Evolutionary conservation across 768 basidiomycete species (phyloP).

Genomic region (Sistotremastrum suecicum): DNA sequence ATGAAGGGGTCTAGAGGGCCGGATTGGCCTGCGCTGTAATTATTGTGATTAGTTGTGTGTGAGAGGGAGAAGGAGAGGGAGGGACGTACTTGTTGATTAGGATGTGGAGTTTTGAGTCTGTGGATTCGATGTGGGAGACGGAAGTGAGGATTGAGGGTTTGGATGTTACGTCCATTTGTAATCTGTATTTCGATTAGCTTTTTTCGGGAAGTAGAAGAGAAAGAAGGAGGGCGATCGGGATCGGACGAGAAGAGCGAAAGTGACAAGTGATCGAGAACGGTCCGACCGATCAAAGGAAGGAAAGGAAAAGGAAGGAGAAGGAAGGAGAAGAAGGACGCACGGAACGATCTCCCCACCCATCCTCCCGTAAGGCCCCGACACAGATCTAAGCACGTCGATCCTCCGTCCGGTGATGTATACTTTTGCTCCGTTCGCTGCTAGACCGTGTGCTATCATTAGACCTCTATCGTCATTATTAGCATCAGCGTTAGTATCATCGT

Average conservation of each 20-base stretch:
- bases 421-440: constrained; percentile 65
- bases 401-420: constrained; percentile 72
- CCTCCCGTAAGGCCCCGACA: constrained; percentile 26
- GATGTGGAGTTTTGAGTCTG: constrained; percentile 61
- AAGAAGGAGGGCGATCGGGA: too few relatives aligned
- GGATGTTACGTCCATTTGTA: constrained; percentile 60
- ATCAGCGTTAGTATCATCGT: too few relatives aligned
- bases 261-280: too few relatives aligned
- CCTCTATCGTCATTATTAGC: constrained; percentile 14
- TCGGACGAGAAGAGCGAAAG: too few relatives aligned
- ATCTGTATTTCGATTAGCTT: too few relatives aligned
- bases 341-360: constrained; percentile 44
- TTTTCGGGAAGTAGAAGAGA: too few relatives aligned
- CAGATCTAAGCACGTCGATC: constrained; percentile 38
- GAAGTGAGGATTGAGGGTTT: constrained; percentile 49
- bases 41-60: not conserved
- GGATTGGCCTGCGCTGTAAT: constrained; percentile 52
- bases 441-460: constrained; percentile 54
- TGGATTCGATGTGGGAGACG: constrained; percentile 36
- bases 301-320: not conserved
- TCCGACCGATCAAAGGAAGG: too few relatives aligned
- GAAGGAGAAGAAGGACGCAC: constrained; percentile 23
- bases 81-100: constrained; percentile 64
- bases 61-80: too few relatives aligned
- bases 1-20: constrained; percentile 53